Evolutionary conservation across 495 filamentous ascomycete genomes (phyloP).

Genomic region (Pseudoneurospora amorphoporcata): DNA sequence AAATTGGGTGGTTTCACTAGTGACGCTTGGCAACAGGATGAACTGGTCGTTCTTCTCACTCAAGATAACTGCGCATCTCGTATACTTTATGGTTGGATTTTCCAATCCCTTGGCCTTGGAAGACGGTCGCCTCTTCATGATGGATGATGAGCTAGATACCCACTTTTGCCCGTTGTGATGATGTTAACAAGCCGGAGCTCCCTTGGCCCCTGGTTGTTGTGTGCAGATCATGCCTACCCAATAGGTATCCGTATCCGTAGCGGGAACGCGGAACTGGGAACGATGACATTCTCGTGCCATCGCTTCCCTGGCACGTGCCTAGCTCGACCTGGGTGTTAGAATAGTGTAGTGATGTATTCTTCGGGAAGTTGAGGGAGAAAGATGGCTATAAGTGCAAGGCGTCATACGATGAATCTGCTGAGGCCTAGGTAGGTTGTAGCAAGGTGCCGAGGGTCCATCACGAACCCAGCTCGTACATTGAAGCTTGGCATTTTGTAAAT

Average conservation of each 20-base stretch:
- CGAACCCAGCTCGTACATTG: background rate
- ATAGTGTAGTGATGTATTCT: background rate
- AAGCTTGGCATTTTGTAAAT: background rate
- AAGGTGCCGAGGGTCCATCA: background rate
- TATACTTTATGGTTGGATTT: background rate
- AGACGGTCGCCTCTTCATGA: background rate
- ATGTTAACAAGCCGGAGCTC: background rate
- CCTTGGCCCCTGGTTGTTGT: background rate
- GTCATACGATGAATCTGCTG: background rate
- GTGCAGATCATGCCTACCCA: background rate
- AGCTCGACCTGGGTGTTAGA: too few species aligned
- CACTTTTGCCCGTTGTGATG: background rate
- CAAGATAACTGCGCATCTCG: background rate
- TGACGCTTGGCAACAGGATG: background rate
- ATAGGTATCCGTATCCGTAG: too few species aligned
- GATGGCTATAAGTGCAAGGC: background rate
- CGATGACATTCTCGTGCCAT: background rate
- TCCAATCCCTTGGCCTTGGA: background rate
- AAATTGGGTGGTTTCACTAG: background rate
- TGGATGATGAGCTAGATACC: background rate
- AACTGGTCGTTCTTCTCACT: background rate
- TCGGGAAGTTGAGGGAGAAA: background rate
- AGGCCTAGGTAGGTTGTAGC: background rate
- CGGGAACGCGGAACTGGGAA: background rate
- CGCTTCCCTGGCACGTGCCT: background rate